These are phyloP conservation scores for Flaveria floridana DNA, from an alignment of 140 eudicot genomes.

Conservation along the genomic window DNA sequence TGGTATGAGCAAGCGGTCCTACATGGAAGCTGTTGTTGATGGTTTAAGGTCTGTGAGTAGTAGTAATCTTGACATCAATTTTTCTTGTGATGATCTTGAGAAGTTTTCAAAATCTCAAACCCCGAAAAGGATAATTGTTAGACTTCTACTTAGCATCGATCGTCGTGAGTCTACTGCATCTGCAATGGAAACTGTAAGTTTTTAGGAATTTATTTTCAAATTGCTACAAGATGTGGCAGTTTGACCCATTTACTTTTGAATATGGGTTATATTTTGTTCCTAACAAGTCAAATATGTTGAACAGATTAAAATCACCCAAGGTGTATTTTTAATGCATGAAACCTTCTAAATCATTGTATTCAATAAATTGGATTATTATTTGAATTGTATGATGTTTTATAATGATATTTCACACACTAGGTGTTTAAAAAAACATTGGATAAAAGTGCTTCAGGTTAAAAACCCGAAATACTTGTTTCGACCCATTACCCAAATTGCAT, in stretches of 20 bases:
- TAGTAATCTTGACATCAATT: slow-evolving; percentile 48
- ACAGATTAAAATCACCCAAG: neutral
- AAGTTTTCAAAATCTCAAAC: slow-evolving; percentile 21
- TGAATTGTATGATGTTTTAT: neutral
- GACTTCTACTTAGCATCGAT: slow-evolving; percentile 89
- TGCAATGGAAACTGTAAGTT: slow-evolving; percentile 95
- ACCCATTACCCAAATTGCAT: neutral
- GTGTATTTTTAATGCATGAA: neutral
- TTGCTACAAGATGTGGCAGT: neutral
- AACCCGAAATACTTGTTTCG: slow-evolving; percentile 2
- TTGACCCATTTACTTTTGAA: slow-evolving; percentile 2
- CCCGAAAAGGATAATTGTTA: slow-evolving; percentile 63
- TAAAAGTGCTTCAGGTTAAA: neutral
- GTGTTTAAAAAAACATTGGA: neutral
- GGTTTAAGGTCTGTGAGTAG: slow-evolving; percentile 62
- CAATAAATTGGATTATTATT: neutral
- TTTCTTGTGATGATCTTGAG: slow-evolving; percentile 32
- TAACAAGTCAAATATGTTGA: neutral
- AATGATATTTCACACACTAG: neutral
- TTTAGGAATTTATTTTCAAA: slow-evolving; percentile 13
- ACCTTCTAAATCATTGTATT: slow-evolving; percentile 4
- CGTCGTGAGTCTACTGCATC: slow-evolving; percentile 78
- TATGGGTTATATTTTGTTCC: neutral
- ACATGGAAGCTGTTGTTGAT: slow-evolving; percentile 80
- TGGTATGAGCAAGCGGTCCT: slow-evolving; percentile 87